Conservation (phyloP, 2,329 filamentous ascomycete genomes). For the Beauveria sp. region DNA sequence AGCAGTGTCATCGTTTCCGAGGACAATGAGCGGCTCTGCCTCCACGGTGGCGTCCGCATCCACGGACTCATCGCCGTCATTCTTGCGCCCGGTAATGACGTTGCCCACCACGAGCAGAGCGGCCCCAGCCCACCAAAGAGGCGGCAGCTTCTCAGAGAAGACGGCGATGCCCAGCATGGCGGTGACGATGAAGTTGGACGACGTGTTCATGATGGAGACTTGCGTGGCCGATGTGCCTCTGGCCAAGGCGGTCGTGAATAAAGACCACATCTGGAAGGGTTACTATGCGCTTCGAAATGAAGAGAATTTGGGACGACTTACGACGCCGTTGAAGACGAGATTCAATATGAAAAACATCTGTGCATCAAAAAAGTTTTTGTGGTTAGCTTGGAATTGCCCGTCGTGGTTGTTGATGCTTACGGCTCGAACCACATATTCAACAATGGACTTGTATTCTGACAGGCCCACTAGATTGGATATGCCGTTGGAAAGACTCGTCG, state of each 20-base stretch:
- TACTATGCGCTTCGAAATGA: not conserved
- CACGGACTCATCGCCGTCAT: slow-evolving; percentile 35
- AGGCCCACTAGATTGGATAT: slow-evolving; percentile 40
- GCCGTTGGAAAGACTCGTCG: slow-evolving; percentile 36
- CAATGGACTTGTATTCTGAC: slow-evolving; percentile 28
- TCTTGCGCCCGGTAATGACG: slow-evolving; percentile 67
- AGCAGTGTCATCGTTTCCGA: slow-evolving; percentile 8
- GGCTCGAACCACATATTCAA: slow-evolving; percentile 42
- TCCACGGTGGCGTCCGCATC: not conserved
- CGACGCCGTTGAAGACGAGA: slow-evolving; percentile 63
- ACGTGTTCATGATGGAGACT: slow-evolving; percentile 76
- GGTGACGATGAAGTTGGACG: slow-evolving; percentile 72
- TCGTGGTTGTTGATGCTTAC: slow-evolving; percentile 28
- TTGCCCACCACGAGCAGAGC: slow-evolving; percentile 66
- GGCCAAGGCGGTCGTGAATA: slow-evolving; percentile 73
- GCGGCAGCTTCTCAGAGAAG: slow-evolving; percentile 64
- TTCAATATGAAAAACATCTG: slow-evolving; percentile 71
- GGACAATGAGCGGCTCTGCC: not conserved
- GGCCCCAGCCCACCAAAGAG: slow-evolving; percentile 71
- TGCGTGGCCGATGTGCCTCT: slow-evolving; percentile 68
- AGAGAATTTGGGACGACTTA: slow-evolving; percentile 27
- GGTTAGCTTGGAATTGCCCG: not conserved
- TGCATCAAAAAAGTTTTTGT: not conserved
- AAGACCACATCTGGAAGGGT: slow-evolving; percentile 61
- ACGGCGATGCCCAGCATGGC: slow-evolving; percentile 62